Base-by-base conservation (phyloP, 306 rosid species). In the Cicer judaicum region DNA sequence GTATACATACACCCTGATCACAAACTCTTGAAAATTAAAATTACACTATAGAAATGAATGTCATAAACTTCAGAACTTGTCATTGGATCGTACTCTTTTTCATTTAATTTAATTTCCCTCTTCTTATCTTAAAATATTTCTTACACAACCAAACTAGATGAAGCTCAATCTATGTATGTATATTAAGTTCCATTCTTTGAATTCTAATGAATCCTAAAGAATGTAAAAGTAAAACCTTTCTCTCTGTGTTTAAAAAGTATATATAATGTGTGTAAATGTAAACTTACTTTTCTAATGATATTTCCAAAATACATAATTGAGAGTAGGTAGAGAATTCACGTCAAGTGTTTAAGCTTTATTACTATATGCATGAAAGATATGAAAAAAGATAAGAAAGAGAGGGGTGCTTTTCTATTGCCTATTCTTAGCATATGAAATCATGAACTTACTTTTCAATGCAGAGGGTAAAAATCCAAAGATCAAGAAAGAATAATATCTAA, bases 21-120 rank as follows among this genome's bases (percentile, higher is more conserved):
- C 10, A 1, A 73, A 18, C 69, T n/a, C 34, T 16, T 40, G 76
- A 11, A 38, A 53, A 16, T 41, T 41, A 6, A 6, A 6, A 7
- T 41, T 41, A 7, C 64, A 49, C 77, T 44, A 50, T 29, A 82
- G 82, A 85, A 68, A 79, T 79, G 75, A 29, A 29, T 64, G 60
- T 78, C 60, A 79, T 78, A n/a, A 70, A 53, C 80, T 66, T 66
- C 70, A 80, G 38, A 74, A 36, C 50, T 57, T 80, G 66, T 65
- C 64, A 82, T 88, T 84, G 80, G 76, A 50, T 73, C 74, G 78
- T 88, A 78, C 87, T 49, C 71, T 42, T 67, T 66, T 71, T 76
- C 64, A 56, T 54, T 63, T 63, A 13, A 11, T 46, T 65, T 55
- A 19, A 38, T 65, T 34, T 57, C 3, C 68, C 29, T 47, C 19